Conservation (phyloP, 148 eudicot genomes). For the Vaccinium vitisidaea region DNA sequence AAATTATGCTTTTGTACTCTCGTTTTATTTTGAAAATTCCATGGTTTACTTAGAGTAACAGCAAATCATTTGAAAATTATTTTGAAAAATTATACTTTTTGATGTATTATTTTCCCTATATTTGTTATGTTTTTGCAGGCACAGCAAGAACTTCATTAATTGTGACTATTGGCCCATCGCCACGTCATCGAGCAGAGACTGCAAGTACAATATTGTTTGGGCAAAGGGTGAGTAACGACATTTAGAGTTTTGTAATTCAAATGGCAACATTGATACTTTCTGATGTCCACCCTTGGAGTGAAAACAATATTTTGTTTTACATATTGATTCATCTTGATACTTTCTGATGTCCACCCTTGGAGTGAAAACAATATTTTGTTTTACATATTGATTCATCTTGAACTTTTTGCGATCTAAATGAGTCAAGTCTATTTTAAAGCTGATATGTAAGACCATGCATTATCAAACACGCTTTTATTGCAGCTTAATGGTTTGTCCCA, state of each 20-base stretch:
- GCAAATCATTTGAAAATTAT: not conserved
- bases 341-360: slow-evolving; percentile 4
- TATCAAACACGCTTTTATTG: not conserved
- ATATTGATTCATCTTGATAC: slow-evolving; percentile 18
- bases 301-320: not conserved
- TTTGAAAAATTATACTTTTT: no score
- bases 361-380: slow-evolving; percentile 37
- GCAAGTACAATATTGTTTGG: slow-evolving; percentile 90
- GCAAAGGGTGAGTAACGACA: slow-evolving; percentile 58
- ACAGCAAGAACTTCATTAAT: slow-evolving; percentile 83
- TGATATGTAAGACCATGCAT: not conserved
- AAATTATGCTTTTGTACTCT: not conserved
- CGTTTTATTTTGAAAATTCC: not conserved
- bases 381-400: slow-evolving; percentile 32
- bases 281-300: not conserved
- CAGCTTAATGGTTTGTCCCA: not conserved
- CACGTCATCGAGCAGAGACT: slow-evolving; percentile 89
- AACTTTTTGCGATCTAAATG: not conserved
- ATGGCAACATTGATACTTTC: not conserved
- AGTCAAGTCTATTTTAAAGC: not conserved
- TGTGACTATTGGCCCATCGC: slow-evolving; percentile 88
- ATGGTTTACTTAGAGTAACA: not conserved
- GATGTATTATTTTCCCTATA: not conserved
- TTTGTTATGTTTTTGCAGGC: slow-evolving; percentile 39
- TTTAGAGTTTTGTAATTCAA: slow-evolving; percentile 2